Evolutionary conservation across 1,139 yeast genomes (phyloP).

Genomic region (Nakaseomyces bracarensis): DNA sequence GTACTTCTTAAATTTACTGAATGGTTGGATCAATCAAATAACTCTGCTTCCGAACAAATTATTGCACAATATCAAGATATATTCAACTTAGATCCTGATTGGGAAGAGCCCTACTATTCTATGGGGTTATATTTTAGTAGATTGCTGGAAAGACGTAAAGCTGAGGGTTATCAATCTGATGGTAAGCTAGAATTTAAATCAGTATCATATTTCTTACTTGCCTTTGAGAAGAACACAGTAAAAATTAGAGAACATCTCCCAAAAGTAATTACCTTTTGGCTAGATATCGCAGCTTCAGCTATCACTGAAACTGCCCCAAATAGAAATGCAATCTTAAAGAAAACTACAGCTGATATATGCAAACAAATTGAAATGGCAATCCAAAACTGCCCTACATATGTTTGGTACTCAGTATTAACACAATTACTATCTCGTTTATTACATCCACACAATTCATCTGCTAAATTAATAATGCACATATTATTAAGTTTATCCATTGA

Average conservation of each 20-base stretch:
- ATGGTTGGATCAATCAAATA: conserved; percentile 86
- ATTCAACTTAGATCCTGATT: conserved; percentile 45
- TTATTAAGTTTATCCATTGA: conserved; percentile 48
- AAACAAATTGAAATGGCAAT: conserved; percentile 44
- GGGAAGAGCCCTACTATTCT: conserved; percentile 78
- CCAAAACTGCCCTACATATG: conserved; percentile 46
- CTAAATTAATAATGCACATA: conserved; percentile 47
- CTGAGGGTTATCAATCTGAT: conserved; percentile 34
- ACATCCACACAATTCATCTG: conserved; percentile 54
- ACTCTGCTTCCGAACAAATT: conserved; percentile 68
- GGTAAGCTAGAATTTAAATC: conserved; percentile 67
- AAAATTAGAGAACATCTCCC: conserved; percentile 83
- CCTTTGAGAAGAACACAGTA: conserved; percentile 60
- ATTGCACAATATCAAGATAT: conserved; percentile 61
- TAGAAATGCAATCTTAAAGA: conserved; percentile 27
- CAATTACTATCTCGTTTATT: conserved; percentile 75
- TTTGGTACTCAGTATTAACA: conserved; percentile 81
- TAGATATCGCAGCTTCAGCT: conserved; percentile 59
- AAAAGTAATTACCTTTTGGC: conserved; percentile 82
- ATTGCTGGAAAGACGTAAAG: conserved; percentile 54
- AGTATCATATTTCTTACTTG: conserved; percentile 54
- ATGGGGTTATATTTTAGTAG: conserved; percentile 76
- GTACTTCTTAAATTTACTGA: conserved; percentile 71
- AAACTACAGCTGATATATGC: conserved; percentile 26
- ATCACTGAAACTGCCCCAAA: conserved; percentile 15